Conservation (phyloP, 2,329 filamentous ascomycete species). For the Eurotiales sp. region DNA sequence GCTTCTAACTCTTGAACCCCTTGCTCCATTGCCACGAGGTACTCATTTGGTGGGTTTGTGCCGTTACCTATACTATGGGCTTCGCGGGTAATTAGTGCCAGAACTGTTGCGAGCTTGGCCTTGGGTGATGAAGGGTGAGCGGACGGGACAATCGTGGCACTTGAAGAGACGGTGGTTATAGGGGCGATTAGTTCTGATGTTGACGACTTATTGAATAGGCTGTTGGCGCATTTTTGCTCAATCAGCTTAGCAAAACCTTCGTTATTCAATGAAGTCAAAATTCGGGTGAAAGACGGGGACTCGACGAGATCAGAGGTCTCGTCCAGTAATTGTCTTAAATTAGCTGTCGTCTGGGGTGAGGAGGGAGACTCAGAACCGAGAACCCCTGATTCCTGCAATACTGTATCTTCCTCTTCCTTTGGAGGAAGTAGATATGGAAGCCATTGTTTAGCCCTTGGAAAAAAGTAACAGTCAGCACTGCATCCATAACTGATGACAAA, state of each 20-base stretch:
- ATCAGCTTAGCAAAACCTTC: constrained; percentile 80
- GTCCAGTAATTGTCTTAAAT: constrained; percentile 80
- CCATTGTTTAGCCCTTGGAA: constrained; percentile 62
- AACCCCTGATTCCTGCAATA: constrained; percentile 83
- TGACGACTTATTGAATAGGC: constrained; percentile 64
- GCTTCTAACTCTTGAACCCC: constrained; percentile 47
- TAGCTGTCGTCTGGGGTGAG: constrained; percentile 36
- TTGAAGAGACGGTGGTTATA: constrained; percentile 44
- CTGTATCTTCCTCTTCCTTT: constrained; percentile 70
- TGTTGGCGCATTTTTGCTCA: constrained; percentile 72
- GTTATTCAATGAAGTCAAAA: constrained; percentile 82
- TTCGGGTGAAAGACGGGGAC: constrained; percentile 83
- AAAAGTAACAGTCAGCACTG: constrained; percentile 2
- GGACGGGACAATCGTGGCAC: constrained; percentile 38
- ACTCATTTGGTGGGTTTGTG: constrained; percentile 42
- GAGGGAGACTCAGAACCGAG: constrained; percentile 38
- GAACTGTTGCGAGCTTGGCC: constrained; percentile 78
- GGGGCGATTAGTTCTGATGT: constrained; percentile 36
- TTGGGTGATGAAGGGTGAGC: constrained; percentile 40
- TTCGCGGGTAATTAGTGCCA: constrained; percentile 86
- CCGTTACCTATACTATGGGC: constrained; percentile 84
- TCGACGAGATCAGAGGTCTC: constrained; percentile 96
- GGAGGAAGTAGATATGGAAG: constrained; percentile 79
- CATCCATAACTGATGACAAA: too few species aligned
- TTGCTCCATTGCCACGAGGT: constrained; percentile 42